These are phyloP conservation scores for Coniferiporia weirii DNA, from an alignment of 1,284 basidiomycete genomes.

Conservation along the genomic window DNA sequence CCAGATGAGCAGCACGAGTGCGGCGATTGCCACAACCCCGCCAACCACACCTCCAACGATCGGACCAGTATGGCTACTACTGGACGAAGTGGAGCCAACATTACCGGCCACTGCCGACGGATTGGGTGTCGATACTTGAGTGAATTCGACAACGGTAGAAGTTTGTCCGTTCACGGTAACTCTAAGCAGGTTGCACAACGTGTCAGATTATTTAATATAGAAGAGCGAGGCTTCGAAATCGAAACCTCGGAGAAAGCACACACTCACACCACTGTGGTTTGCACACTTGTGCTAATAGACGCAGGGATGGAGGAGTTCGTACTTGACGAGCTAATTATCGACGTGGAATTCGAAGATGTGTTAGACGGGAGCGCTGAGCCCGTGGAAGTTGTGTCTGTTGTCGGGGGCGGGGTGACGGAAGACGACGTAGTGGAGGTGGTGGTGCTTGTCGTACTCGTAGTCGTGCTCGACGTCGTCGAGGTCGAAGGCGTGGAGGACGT, in stretches of 20 bases:
- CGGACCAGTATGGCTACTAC: constrained; percentile 21
- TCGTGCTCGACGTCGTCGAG: neutral
- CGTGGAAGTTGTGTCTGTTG: too few relatives aligned
- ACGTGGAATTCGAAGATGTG: neutral
- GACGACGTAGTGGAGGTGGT: neutral
- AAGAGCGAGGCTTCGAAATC: too few relatives aligned
- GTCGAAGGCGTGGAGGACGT: neutral
- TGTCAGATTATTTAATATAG: neutral
- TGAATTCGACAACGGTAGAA: constrained; percentile 7
- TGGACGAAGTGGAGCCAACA: neutral
- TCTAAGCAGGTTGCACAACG: neutral
- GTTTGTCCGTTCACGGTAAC: constrained; percentile 7
- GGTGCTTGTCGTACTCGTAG: neutral
- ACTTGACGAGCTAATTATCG: neutral
- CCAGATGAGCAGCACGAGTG: constrained; percentile 21
- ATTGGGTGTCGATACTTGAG: constrained; percentile 2
- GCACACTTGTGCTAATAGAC: constrained; percentile 4
- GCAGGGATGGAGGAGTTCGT: neutral
- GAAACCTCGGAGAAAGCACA: neutral
- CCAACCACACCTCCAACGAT: constrained; percentile 29
- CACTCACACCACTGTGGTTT: constrained; percentile 15
- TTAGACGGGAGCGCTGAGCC: neutral
- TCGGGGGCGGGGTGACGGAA: neutral
- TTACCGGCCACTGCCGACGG: neutral
- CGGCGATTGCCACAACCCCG: constrained; percentile 21